phyloP scores from a whole-genome alignment of 2,329 filamentous ascomycete species.

The Epichloe gansuensis region DNA sequence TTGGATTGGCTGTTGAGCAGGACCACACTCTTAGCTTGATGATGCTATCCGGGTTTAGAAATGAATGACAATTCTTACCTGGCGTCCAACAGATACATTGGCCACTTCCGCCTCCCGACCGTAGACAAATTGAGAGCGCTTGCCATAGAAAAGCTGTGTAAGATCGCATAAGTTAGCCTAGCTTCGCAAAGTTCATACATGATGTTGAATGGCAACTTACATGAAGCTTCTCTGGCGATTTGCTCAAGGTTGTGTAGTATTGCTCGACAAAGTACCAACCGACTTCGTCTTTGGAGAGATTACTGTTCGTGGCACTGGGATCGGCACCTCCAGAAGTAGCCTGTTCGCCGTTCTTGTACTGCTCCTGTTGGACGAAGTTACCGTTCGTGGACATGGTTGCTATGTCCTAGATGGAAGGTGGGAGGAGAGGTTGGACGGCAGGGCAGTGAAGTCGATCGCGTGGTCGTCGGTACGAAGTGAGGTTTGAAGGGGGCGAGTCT shows the following conservation, averaged over 20 bases:
- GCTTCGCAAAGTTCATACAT: not conserved
- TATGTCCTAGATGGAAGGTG: slow-evolving; percentile 8
- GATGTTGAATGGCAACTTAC: slow-evolving; percentile 28
- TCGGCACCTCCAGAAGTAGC: slow-evolving; percentile 22
- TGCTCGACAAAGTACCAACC: slow-evolving; percentile 99
- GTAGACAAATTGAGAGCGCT: slow-evolving; percentile 88
- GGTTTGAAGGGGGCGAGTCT: not conserved
- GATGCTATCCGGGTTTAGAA: not conserved
- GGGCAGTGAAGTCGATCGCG: slow-evolving; percentile 1
- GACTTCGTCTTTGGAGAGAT: slow-evolving; percentile 76
- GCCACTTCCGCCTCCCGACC: slow-evolving; percentile 83
- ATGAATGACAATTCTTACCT: slow-evolving; percentile 36
- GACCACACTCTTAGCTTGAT: slow-evolving; percentile 6
- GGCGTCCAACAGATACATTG: slow-evolving; percentile 73
- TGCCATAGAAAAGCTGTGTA: slow-evolving; percentile 77
- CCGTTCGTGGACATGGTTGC: slow-evolving; percentile 45
- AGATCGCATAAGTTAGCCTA: not conserved
- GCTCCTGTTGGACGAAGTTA: slow-evolving; percentile 33
- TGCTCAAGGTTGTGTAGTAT: slow-evolving; percentile 96
- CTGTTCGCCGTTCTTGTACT: slow-evolving; percentile 28
- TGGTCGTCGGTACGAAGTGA: not conserved
- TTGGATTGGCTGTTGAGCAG: slow-evolving; percentile 62
- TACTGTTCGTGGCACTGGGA: slow-evolving; percentile 26
- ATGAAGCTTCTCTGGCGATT: slow-evolving; percentile 84
- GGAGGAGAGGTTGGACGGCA: slow-evolving; percentile 1